Base-by-base conservation (phyloP, 1,284 basidiomycete species). In the Cryptococcus hybrid region DNA sequence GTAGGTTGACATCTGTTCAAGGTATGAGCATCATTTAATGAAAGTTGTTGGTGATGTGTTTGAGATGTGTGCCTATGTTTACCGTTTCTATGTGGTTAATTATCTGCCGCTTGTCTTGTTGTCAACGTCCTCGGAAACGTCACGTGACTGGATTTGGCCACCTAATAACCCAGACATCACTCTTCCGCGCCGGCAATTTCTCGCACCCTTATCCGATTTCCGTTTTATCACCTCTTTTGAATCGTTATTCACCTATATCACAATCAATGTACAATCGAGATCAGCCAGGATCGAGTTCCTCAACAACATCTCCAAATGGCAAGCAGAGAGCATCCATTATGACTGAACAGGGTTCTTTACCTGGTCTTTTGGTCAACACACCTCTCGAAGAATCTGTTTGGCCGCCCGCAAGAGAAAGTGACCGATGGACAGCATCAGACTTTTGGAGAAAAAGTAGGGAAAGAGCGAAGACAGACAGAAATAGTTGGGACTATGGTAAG, bases 401-500 rank as follows among this genome's bases (percentile, higher is more conserved):
- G 56, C 50, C 47, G 47, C 63, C 57, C 18, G 55, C 58, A 18
- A 53, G 61, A 48, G 65, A 67, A 48, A 60, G 57, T 40, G 63
- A 66, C 43, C 42, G 62, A 43, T 68, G 69, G 68, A 66, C 62
- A 9, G 56, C 58, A 7, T 38, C 55, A 8, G 51, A 51, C 2
- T 6, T 67, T 40, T 77, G 77, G 77, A 60, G 61, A 36, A 65
- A 67, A 42, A 72, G 70, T 58, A 62, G 86, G 84, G 83, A 74
- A 78, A 78, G 84, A 70, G 73, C 78, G 44, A 79, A 80, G 68
- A 77, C 78, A 73, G 84, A 89, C 79, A 88, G 83, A 75, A 83
- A 85, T 70, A 87, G 82, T 71, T 82, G 89, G 73, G 83, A 88
- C 73, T 92, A 88, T 80, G 69, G 78, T 78, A 52, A 36, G 76